Evolutionary conservation across 2,329 filamentous ascomycete species (phyloP).

Genomic region (Paraphoma sp.): DNA sequence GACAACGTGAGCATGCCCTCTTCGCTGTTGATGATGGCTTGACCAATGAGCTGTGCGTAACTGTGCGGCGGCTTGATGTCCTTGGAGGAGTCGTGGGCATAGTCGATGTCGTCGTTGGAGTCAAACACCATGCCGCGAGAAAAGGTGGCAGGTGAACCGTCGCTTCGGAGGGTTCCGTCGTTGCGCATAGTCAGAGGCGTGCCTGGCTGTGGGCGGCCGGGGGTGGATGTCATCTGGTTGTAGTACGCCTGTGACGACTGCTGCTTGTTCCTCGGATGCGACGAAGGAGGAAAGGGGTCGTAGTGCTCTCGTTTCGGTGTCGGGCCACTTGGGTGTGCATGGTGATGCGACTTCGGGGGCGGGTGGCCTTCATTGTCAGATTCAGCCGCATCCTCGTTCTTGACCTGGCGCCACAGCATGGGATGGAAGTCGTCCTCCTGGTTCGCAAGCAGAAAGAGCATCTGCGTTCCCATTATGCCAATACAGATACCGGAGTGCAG

Average conservation of each 20-base stretch:
- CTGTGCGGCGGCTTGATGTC: conserved; percentile 96
- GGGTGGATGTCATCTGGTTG: conserved; percentile 45
- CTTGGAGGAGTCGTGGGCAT: conserved; percentile 82
- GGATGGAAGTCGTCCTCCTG: conserved; percentile 73
- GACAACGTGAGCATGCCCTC: conserved; percentile 90
- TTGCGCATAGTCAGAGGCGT: conserved; percentile 47
- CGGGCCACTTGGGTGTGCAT: conserved; percentile 41
- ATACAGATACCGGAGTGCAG: conserved; percentile 89
- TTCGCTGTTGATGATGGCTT: conserved; percentile 85
- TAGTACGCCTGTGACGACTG: conserved; percentile 38
- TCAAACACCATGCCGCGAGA: conserved; percentile 60
- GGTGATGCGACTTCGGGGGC: conserved; percentile 39
- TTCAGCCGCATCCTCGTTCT: conserved; percentile 43
- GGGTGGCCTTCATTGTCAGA: conserved; percentile 49
- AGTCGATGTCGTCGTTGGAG: conserved; percentile 68
- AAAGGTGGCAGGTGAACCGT: conserved; percentile 57
- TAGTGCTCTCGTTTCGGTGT: conserved; percentile 47
- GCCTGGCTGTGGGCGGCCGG: conserved; percentile 39
- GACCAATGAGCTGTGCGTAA: conserved; percentile 95
- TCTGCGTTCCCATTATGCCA: conserved; percentile 90
- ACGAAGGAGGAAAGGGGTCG: conserved; percentile 47
- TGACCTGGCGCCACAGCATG: conserved; percentile 69
- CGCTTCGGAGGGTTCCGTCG: conserved; percentile 43
- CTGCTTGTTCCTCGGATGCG: conserved; percentile 40
- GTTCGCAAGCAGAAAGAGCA: conserved; percentile 96